Conservation (phyloP, 2,329 filamentous ascomycete genomes). For the Ophiocordyceps polyrhachis-furcata region DNA sequence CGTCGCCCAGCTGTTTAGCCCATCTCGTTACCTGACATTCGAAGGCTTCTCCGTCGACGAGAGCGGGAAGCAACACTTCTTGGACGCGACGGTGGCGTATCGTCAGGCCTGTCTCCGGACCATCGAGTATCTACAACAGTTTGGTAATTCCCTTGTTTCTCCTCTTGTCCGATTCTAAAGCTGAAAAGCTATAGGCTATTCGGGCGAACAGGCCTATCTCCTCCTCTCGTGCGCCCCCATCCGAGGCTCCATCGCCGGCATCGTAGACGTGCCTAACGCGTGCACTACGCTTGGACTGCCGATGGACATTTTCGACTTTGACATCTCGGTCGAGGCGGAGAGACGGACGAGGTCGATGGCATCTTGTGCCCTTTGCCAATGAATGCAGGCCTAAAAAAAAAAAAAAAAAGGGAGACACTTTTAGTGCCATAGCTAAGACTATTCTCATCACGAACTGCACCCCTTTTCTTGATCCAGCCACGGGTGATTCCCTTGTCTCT, state of each 20-base stretch:
- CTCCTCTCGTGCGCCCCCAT: constrained; percentile 72
- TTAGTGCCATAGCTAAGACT: not conserved
- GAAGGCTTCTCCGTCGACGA: constrained; percentile 81
- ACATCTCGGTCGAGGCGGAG: constrained; percentile 38
- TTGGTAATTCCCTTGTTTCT: constrained; percentile 6
- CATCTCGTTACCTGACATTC: constrained; percentile 35
- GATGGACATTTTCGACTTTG: constrained; percentile 91
- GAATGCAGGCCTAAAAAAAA: not conserved
- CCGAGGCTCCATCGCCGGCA: constrained; percentile 73
- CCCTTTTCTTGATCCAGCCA: no score
- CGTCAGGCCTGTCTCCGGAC: constrained; percentile 53
- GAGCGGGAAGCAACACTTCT: constrained; percentile 72
- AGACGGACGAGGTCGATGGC: constrained; percentile 7
- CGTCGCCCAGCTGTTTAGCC: constrained; percentile 74
- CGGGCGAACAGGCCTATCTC: constrained; percentile 65
- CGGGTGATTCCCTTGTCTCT: no score
- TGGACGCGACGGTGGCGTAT: constrained; percentile 76
- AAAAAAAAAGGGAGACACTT: no score
- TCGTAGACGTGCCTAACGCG: constrained; percentile 81
- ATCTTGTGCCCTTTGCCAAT: constrained; percentile 4
- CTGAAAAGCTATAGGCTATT: constrained; percentile 29
- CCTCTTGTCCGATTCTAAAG: no score
- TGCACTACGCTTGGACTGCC: constrained; percentile 79
- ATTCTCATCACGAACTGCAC: no score
- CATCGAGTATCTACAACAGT: constrained; percentile 18